Evolutionary conservation across 805 yeast genomes (phyloP).

Genomic region (Saturnispora ahearnii): DNA sequence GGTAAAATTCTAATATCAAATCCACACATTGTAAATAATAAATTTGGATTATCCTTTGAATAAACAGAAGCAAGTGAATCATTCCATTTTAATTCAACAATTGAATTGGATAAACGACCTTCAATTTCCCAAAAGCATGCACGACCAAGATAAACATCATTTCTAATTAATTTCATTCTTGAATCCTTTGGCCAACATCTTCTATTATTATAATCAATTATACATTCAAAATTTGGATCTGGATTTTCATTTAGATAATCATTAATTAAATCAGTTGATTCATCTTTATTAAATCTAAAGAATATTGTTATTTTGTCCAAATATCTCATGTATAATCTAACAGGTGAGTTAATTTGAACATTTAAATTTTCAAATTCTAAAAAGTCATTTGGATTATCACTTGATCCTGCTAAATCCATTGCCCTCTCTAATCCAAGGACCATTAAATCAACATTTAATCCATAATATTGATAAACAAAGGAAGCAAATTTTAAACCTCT

Average conservation of each 20-base stretch:
- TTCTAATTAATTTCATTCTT: constrained; percentile 83
- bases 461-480: constrained; percentile 84
- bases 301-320: constrained; percentile 74
- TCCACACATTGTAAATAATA: constrained; percentile 87
- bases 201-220: constrained; percentile 77
- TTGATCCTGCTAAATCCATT: constrained; percentile 73
- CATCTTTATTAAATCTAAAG: constrained; percentile 65
- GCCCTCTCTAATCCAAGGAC: constrained; percentile 85
- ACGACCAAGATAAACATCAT: constrained; percentile 85
- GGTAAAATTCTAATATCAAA: constrained; percentile 90
- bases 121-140: constrained; percentile 89
- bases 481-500: constrained; percentile 89
- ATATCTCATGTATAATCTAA: constrained; percentile 73
- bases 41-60: constrained; percentile 81
- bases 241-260: constrained; percentile 79
- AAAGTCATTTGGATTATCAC: constrained; percentile 65
- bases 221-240: constrained; percentile 84
- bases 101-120: constrained; percentile 66
- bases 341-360: constrained; percentile 63
- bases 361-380: constrained; percentile 54
- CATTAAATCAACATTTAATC: constrained; percentile 72
- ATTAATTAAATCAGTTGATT: constrained; percentile 64
- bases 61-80: constrained; percentile 80
- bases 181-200: constrained; percentile 93
- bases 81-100: constrained; percentile 71